Base-by-base conservation (phyloP, 2,329 filamentous ascomycete genomes). In the Dothideomycetes sp. region DNA sequence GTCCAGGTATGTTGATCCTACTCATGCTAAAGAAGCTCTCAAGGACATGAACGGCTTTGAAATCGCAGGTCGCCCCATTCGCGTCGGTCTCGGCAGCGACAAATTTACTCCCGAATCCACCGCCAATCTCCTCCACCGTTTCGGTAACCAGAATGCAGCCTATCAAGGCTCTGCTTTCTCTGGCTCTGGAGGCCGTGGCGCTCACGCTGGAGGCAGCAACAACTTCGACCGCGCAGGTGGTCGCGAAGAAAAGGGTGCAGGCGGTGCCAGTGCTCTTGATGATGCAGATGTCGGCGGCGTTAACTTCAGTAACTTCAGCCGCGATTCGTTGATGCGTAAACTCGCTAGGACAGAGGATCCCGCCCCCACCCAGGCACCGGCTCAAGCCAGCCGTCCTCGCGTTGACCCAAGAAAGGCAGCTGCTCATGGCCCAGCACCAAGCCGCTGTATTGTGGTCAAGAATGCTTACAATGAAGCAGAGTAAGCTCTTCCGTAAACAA, bases 1-100 rank as follows among this genome's bases (percentile, higher is more conserved):
- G 14, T 15, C 16, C 31, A 56, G 52, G 32, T 58, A 57, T 45
- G 47, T 54, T 39, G 84, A 96, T 57, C 87, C 89, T 43, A 77
- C 78, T 48, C 80, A 95, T 63, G 91, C 91, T 57, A 85, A 89
- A 58, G 85, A 94, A 62, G 93, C 91, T 46, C 72, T 98, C 48
- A 87, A 95, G 63, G 94, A 95, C 67, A 95, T 98, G 89, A 98
- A 98, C 65, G 88, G 89, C 49, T 98, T 96, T 68, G 91, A 96
- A 66, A 79, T 98, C 52, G 91, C 91, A 55, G 88, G 88, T 64
- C 88, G 91, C 60, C 87, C 88, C 48, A 96, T 98, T 62, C 87
- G 91, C 60, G 93, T 98, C 63, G 91, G 91, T 64, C 85, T 98
- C 69, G 91, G 91, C 66, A 98, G 95, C 70, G 91, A 98, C 84